Evolutionary conservation across 257 asterid genomes (phyloP).

Genomic region (Lycium barbarum): DNA sequence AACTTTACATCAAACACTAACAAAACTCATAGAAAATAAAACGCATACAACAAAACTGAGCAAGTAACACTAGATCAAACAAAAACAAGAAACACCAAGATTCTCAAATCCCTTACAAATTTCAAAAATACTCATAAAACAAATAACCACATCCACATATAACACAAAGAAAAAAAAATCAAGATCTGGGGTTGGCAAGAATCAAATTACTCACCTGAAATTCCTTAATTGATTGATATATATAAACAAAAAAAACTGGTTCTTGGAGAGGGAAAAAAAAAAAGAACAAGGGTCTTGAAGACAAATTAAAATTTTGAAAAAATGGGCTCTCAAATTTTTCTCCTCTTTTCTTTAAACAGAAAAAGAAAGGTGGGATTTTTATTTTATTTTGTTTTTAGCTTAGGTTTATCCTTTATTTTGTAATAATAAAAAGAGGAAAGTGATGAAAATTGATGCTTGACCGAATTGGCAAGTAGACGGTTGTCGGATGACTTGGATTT

Average conservation of each 20-base stretch:
- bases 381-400: slow-evolving; percentile 30
- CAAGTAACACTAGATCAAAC: slow-evolving; percentile 22
- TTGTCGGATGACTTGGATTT: slow-evolving; percentile 23
- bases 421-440: background rate
- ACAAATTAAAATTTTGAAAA: slow-evolving; percentile 13
- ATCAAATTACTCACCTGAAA: slow-evolving; percentile 32
- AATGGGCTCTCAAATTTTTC: background rate
- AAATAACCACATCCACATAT: background rate
- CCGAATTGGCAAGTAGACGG: slow-evolving; percentile 53
- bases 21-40: background rate
- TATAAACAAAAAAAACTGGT: background rate
- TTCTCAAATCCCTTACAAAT: background rate
- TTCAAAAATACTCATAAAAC: background rate
- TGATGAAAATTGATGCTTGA: slow-evolving; percentile 33
- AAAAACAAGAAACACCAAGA: background rate
- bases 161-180: background rate
- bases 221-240: slow-evolving; percentile 30
- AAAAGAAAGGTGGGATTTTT: slow-evolving; percentile 32
- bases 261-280: background rate
- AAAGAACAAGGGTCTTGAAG: background rate
- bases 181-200: slow-evolving; percentile 34
- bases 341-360: slow-evolving; percentile 40
- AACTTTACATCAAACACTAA: background rate
- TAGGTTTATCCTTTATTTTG: background rate
- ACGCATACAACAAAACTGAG: background rate